These are phyloP conservation scores for Cladosporium velox DNA, from an alignment of 2,329 filamentous ascomycete genomes.

Conservation along the genomic window DNA sequence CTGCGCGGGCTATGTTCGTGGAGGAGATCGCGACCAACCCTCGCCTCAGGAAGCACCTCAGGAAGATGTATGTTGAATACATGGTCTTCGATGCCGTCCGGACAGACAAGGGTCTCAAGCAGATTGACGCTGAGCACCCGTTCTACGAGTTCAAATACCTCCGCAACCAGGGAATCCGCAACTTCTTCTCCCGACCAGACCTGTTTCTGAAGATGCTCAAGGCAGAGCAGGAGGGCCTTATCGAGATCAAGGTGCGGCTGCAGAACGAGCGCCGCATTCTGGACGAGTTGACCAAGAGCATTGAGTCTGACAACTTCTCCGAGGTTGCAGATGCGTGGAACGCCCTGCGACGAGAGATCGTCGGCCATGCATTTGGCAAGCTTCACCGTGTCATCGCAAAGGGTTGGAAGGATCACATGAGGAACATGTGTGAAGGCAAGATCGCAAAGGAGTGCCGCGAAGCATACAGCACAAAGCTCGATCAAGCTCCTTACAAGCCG, in stretches of 20 bases:
- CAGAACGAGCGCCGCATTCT: constrained; percentile 75
- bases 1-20: constrained; percentile 83
- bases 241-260: constrained; percentile 80
- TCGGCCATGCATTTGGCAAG: constrained; percentile 79
- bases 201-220: constrained; percentile 96
- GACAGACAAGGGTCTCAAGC: constrained; percentile 89
- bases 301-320: constrained; percentile 93
- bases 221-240: constrained; percentile 88
- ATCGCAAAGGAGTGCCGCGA: constrained; percentile 86
- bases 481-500: constrained; percentile 94
- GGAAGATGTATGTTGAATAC: constrained; percentile 78
- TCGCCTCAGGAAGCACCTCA: constrained; percentile 83
- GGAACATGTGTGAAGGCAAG: constrained; percentile 90
- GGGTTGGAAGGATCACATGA: constrained; percentile 90
- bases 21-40: constrained; percentile 89
- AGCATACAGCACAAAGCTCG: constrained; percentile 83
- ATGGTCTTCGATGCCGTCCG: constrained; percentile 84
- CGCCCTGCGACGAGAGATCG: constrained; percentile 76
- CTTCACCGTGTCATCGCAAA: constrained; percentile 83
- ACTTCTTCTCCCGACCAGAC: constrained; percentile 78
- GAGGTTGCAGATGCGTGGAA: constrained; percentile 96
- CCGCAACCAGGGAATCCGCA: constrained; percentile 70
- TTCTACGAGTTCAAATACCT: constrained; percentile 99
- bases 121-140: constrained; percentile 91
- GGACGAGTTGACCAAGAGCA: constrained; percentile 74